Evolutionary conservation across 2,329 filamentous ascomycete genomes (phyloP), one percentile per base, ranked within the genome.

Genomic region (Hypoxylon sp.): DNA sequence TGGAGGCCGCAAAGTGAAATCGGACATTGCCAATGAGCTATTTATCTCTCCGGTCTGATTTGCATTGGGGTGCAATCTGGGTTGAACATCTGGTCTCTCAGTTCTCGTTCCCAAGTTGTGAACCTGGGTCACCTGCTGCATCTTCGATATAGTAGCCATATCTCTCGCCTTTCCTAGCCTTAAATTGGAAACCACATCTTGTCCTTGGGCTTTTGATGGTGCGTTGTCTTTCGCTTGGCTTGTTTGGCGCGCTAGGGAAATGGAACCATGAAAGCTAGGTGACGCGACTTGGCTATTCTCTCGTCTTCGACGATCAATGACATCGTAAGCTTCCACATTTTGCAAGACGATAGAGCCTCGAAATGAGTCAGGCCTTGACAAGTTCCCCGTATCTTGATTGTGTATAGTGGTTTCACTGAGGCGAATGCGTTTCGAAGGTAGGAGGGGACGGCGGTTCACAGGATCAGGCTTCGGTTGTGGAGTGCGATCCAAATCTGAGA

Each of bases 251-350:
- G 21, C 6, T 19, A 50, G 57, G 19, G 64, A 31, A 32, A n/a
- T 21, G 3, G 51, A 11, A 10, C 3, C 19, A 10, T 50, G 19
- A 27, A 19, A 5, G 13, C 37, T 52, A 5, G 48, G 19, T 29
- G 57, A 42, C 6, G 42, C 7, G 8, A 24, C 56, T 17, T 68
- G 67, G 54, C 50, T 54, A 27, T 53, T 57, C 42, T 57, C 60
- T 57, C 62, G 57, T 35, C 65, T 64, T 58, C 57, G 57, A 27
- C 65, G 65, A 27, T 73, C 63, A 31, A 72, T 69, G 59, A 68
- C 65, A 62, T 74, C 67, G 39, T 72, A 75, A 13, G 73, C 72
- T 51, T 75, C 66, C 1, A 76, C 57, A 52, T 75, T 64, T 52
- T 73, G 71, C 7, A 76, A 48, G 27, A 73, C 15, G 39, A 76